A percentile compares a stretch with the other conserved stretches of the same genome.
Conservation (phyloP, 176 grass and related monocot species). For the Avena insularis region DNA sequence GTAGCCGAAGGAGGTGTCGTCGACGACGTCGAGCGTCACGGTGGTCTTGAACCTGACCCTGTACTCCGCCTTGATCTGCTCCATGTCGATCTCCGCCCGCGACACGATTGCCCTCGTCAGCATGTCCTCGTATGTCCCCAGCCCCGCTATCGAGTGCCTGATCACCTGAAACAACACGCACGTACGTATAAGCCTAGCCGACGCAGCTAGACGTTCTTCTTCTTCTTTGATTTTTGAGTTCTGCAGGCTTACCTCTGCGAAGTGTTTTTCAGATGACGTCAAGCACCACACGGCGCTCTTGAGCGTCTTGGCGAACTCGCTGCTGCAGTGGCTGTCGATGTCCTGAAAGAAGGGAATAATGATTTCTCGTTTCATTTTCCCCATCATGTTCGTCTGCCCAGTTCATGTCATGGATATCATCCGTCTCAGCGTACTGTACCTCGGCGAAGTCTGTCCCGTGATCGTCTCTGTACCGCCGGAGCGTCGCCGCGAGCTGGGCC, state of each 20-base stretch:
- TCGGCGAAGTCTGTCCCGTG: constrained; percentile 39
- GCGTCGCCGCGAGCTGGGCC: constrained; percentile 48
- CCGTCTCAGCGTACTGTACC: not conserved
- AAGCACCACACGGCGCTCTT: constrained; percentile 71
- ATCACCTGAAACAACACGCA: constrained; percentile 55
- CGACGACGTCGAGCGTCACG: constrained; percentile 56
- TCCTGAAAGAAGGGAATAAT: constrained; percentile 48
- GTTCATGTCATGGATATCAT: not conserved
- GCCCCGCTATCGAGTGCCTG: constrained; percentile 64
- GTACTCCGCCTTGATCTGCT: constrained; percentile 74
- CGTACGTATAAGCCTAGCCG: not conserved
- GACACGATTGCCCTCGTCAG: constrained; percentile 79
- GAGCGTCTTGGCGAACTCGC: constrained; percentile 52
- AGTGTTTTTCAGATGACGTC: constrained; percentile 77
- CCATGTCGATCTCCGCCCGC: constrained; percentile 82
- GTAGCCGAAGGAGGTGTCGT: constrained; percentile 74
- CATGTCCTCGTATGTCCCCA: constrained; percentile 80
- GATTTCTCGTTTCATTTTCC: not conserved
- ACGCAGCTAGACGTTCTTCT: not conserved
- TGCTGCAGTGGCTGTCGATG: constrained; percentile 48
- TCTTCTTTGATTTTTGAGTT: not conserved
- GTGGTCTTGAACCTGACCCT: constrained; percentile 60
- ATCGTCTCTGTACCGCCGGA: constrained; percentile 42
- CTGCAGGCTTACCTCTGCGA: constrained; percentile 59
- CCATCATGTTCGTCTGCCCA: not conserved